These are phyloP conservation scores for Fusarium odoratissimum DNA, from an alignment of 2,329 filamentous ascomycete genomes.

Conservation along the genomic window DNA sequence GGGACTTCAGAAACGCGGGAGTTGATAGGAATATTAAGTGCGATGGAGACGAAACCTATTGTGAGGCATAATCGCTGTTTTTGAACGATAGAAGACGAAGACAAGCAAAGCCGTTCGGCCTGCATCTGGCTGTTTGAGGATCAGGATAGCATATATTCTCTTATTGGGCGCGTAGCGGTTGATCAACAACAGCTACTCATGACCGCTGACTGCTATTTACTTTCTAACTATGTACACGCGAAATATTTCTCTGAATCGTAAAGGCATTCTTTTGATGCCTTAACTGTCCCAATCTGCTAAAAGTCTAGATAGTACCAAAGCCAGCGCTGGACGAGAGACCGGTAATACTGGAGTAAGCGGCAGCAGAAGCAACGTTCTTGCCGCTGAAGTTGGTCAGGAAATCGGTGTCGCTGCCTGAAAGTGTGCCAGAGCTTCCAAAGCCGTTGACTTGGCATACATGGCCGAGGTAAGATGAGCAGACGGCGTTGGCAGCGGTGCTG, in stretches of 20 bases:
- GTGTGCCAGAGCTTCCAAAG: slow-evolving; percentile 54
- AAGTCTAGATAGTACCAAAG: slow-evolving; percentile 54
- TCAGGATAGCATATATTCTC: neutral
- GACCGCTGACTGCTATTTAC: neutral
- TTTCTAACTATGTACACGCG: neutral
- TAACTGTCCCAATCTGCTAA: fast-evolving
- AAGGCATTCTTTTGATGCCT: no score
- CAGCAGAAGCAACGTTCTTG: slow-evolving; percentile 62
- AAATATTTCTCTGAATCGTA: fast-evolving
- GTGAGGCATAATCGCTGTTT: no score
- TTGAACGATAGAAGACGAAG: no score
- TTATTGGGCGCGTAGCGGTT: fast-evolving
- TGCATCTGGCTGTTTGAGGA: neutral
- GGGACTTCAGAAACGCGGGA: no score
- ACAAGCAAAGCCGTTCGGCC: no score
- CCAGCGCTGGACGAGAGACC: slow-evolving; percentile 56
- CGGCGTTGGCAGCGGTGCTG: slow-evolving; percentile 49
- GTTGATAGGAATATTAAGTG: no score
- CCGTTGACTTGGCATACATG: slow-evolving; percentile 63
- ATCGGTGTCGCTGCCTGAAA: slow-evolving; percentile 54
- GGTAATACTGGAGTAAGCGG: slow-evolving; percentile 49
- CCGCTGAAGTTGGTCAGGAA: slow-evolving; percentile 63
- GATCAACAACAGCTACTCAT: neutral
- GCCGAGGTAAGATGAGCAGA: slow-evolving; percentile 59
- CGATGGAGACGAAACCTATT: no score